Base-by-base conservation (phyloP, 768 basidiomycete genomes). In the Dendrothele bispora region DNA sequence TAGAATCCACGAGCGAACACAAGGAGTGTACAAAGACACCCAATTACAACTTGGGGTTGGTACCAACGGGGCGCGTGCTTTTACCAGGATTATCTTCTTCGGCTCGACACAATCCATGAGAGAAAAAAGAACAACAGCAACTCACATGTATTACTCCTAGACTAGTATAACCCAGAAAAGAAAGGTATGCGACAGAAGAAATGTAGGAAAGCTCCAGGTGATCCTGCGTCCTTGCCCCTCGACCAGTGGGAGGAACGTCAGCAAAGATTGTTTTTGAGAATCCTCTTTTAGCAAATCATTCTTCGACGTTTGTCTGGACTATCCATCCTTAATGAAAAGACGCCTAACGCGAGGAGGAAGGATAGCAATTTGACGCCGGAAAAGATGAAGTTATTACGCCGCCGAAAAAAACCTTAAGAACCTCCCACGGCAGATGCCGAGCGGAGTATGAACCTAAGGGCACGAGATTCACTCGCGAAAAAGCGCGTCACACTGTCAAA, bases 181-280 rank as follows among this genome's bases (percentile, higher is more conserved):
- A 52, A 52, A 41, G 46, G 48, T 39, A n/a, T n/a, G n/a, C n/a
- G 43, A 42, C 39, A 46, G 52, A 52, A 46, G 55, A 49, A 72
- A 7, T 89, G 83, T 88, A 66, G 77, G 72, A 81, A 66, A 71
- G 65, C 86, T 79, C 87, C 86, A 91, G 89, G 89, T 91, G 84
- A 85, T 91, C 89, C 83, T 77, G 88, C 89, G 73, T 91, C 89
- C 84, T 88, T 20, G 69, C 85, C 77, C 80, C 89, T 91, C 89
- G 67, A 91, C 89, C 89, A 79, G 66, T 62, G 89, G 89, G 89
- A 91, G 78, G 73, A 83, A 79, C 88, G 72, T 88, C 89, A 82
- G 89, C 88, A 82, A 79, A 84, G 87, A 91, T 78, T 90, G 89
- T 91, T 91, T 91, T 90, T 79, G 86, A 87, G 86, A 72, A 69